Conservation (phyloP, 2,329 filamentous ascomycete genomes). For the Penicillium polonicum region DNA sequence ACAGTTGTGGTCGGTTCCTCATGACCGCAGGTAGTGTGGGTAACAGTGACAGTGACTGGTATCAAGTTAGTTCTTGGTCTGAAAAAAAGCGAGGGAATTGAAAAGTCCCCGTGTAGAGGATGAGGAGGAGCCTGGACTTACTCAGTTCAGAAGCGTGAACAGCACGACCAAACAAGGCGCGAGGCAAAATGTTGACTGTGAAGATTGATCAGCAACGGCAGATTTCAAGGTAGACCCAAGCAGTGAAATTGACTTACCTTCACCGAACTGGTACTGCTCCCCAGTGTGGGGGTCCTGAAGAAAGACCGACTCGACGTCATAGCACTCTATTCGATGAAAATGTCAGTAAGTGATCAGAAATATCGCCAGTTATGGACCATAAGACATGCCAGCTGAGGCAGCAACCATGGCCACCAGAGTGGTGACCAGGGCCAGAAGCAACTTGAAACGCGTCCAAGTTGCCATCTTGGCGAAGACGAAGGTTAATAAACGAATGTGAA, state of each 20-base stretch:
- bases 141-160: not conserved
- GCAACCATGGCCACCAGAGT: conserved; percentile 19
- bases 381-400: conserved; percentile 5
- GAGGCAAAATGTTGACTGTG: not conserved
- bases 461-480: not conserved
- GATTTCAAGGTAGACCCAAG: not conserved
- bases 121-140: not conserved
- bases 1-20: conserved; percentile 2
- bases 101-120: not conserved
- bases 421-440: conserved; percentile 21
- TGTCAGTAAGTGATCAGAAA: not conserved
- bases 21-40: conserved; percentile 22
- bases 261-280: not conserved
- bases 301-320: not conserved
- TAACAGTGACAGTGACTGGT: conserved; percentile 22
- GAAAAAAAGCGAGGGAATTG: not conserved
- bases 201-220: not conserved
- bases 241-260: not conserved
- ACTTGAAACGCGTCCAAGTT: conserved; percentile 14
- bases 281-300: conserved; percentile 5
- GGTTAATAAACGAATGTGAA: not conserved
- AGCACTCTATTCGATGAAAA: not conserved
- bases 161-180: conserved; percentile 1
- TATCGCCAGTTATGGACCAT: not conserved
- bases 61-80: not conserved